Evolutionary conservation across 2,329 filamentous ascomycete species (phyloP), one percentile per base, ranked within the genome.

Genomic region (Coccinonectria pachysandricola): DNA sequence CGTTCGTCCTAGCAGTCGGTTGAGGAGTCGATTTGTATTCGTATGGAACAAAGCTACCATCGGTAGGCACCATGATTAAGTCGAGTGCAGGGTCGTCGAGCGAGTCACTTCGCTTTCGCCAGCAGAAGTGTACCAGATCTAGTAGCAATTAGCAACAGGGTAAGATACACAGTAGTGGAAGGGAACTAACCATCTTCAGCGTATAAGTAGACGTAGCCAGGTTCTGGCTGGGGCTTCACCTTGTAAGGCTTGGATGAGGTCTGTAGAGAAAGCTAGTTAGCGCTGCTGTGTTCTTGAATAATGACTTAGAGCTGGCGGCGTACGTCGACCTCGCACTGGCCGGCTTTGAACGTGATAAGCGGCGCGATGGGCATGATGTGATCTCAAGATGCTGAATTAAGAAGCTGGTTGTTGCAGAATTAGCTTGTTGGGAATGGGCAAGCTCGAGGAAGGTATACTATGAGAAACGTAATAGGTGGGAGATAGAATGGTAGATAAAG

Each of bases 41-140:
- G 59, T 93, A 91, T 6, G 87, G 85, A 8, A 76, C 66, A 58
- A 98, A 98, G 46, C 75, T 78, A 43, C 82, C 84, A 54, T 98
- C 92, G 28, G 71, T 70, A 12, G 91, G 88, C 27, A 98, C 78
- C 83, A 95, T 95, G 46, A 95, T 75, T 19, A 98, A 71, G 52
- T 98, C 87, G 37, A 94, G 62, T 34, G 91, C 80, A 31, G 87
- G 79, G 32, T 81, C 62, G 37, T 80, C 72, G 40, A 84, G 59
- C 12, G 77, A 64, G 32, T 74, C 71, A 41, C 66, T 70, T 41
- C 91, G 79, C 47, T 83, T 77, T 40, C 87, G 80, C 92, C 92
- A 98, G 71, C 87, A 95, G 62, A 98, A 94, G 63, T 95, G 87
- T 35, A 93, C 69, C 34, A 98, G 72, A 27, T 95, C 81, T 86